Evolutionary conservation across 148 eudicot species (phyloP).

Genomic region (Rhododendron molle): DNA sequence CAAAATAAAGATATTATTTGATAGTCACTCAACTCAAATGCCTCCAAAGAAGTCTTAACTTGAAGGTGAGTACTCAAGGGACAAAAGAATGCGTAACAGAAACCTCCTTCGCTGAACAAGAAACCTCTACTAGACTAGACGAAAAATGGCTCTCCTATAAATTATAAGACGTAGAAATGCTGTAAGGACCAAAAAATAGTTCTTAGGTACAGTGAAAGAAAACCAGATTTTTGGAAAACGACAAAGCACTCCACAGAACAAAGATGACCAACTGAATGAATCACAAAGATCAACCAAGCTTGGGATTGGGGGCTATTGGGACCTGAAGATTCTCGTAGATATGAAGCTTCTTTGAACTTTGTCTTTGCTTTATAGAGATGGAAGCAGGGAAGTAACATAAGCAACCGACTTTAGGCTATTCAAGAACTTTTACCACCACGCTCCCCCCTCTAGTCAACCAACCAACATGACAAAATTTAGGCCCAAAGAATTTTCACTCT

Average conservation of each 20-base stretch:
- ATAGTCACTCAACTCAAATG: not conserved
- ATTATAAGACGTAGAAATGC: not conserved
- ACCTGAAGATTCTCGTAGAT: not conserved
- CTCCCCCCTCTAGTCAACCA: not conserved
- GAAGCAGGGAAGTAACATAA: not conserved
- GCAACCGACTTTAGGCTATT: not conserved
- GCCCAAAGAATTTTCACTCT: not conserved
- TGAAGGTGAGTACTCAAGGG: not conserved
- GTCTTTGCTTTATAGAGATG: not conserved
- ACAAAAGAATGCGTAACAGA: not conserved
- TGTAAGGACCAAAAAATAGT: not conserved
- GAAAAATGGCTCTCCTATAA: not conserved
- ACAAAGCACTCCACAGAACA: not conserved
- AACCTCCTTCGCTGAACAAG: not conserved
- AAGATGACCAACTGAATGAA: not conserved
- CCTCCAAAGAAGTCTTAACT: not conserved
- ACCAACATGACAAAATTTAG: not conserved
- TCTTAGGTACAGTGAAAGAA: not conserved
- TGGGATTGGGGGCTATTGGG: not conserved
- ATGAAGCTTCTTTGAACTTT: not conserved
- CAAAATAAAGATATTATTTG: not conserved
- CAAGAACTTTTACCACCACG: not conserved
- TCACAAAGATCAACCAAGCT: not conserved
- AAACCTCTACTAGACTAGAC: not conserved
- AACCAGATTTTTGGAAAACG: not conserved